phyloP scores from a whole-genome alignment of 164 flowering plant genomes.

The Nymphaea colorata region DNA sequence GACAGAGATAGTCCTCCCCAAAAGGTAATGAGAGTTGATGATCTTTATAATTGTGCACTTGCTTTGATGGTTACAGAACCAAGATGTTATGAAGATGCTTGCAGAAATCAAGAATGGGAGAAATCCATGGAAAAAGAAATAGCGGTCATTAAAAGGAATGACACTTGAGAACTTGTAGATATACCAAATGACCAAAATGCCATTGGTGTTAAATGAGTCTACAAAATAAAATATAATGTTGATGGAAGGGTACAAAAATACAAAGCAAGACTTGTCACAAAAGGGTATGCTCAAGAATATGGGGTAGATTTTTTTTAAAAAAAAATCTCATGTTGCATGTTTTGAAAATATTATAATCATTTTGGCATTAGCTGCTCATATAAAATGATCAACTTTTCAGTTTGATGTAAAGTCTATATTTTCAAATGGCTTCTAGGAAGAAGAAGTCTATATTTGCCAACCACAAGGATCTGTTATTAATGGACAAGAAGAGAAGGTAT shows the following conservation, averaged over 20 bases:
- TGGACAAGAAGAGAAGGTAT: not conserved
- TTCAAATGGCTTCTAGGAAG: not conserved
- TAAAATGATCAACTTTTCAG: not conserved
- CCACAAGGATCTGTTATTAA: not conserved
- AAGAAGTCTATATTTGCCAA: not conserved
- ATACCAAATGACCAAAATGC: not conserved
- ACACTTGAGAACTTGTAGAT: not conserved
- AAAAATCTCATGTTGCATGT: not conserved
- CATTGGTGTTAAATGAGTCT: slow-evolving; percentile 2
- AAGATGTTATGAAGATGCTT: slow-evolving; percentile 3
- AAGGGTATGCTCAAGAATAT: not conserved
- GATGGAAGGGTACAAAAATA: not conserved
- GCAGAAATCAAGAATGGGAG: slow-evolving; percentile 1
- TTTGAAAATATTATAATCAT: not conserved
- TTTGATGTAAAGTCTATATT: not conserved
- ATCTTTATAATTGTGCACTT: not conserved
- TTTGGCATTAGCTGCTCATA: not conserved
- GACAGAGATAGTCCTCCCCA: not conserved
- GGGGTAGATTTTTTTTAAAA: not conserved
- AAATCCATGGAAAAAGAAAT: slow-evolving; percentile 6
- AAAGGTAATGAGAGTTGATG: not conserved
- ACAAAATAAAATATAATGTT: not conserved
- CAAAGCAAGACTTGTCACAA: not conserved
- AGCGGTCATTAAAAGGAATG: slow-evolving; percentile 1
- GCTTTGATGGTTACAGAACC: too few relatives aligned